These are phyloP conservation scores for Malus domestica DNA, from an alignment of 306 rosid genomes.

Conservation along the genomic window ASM211411v1 NC_041801.1:5919001-5919500, in stretches of 20 bases:
- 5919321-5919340: constrained; percentile 7
- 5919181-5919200: neutral
- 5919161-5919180: neutral
- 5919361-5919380: neutral
- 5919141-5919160: neutral
- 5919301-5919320: neutral
- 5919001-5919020: no score
- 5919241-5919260: neutral
- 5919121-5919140: neutral
- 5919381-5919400: neutral
- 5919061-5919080: no score
- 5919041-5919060: no score
- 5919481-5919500: no score
- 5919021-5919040: no score
- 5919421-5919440: neutral
- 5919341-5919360: neutral
- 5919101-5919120: neutral
- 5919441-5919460: neutral
- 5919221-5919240: neutral
- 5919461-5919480: no score
- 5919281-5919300: neutral
- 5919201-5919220: neutral
- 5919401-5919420: neutral
- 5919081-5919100: neutral
- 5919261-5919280: neutral